Base-by-base conservation (phyloP, 2,329 filamentous ascomycete species). In the Fusarium fujikuroi region DNA sequence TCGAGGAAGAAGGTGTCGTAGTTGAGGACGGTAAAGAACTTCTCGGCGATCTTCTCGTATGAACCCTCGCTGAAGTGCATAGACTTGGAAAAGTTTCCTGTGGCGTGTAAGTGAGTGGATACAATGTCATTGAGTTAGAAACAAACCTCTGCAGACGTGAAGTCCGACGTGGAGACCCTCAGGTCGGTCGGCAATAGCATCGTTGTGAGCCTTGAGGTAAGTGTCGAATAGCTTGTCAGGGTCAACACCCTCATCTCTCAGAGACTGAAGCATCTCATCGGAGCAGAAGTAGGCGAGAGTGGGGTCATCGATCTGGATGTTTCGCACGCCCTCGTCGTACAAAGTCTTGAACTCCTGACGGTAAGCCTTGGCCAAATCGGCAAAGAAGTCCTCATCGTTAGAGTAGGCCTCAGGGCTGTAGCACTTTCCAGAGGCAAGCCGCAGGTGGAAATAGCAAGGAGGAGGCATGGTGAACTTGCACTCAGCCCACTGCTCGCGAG, bases 181-280 rank as follows among this genome's bases (percentile, higher is more conserved):
- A 1, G 92, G 91, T 1, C 90, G 85, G 70, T 86, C 85, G 34
- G 85, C 83, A 75, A 93, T 87, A 79, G 89, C 91, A 79, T 92
- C 90, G 78, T 94, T 94, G 85, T 94, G 93, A 75, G 92, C 88
- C 79, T 89, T 87, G 80, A 94, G 88, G 79, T 94, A 94, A 37
- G 88, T 86, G 75, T 92, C 89, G 57, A 94, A 87, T 72, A 93
- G 87, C 69, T 89, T 87, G 42, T 92, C 90, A 18, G 91, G 86
- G 23, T 90, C 85, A 47, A 87, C 83, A 73, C 92, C 91, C 28
- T 86, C 86, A 63, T 87, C 84, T 83, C 86, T 77, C 63, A 85
- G 89, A 34, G 89, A 89, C 62, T 85, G 82, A 21, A 91, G 83
- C 89, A 92, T 92, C 70, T 89, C 89, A 42, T 92, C 88, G 9